phyloP scores from a whole-genome alignment of 805 yeast species.

The Spathaspora boniae region DNA sequence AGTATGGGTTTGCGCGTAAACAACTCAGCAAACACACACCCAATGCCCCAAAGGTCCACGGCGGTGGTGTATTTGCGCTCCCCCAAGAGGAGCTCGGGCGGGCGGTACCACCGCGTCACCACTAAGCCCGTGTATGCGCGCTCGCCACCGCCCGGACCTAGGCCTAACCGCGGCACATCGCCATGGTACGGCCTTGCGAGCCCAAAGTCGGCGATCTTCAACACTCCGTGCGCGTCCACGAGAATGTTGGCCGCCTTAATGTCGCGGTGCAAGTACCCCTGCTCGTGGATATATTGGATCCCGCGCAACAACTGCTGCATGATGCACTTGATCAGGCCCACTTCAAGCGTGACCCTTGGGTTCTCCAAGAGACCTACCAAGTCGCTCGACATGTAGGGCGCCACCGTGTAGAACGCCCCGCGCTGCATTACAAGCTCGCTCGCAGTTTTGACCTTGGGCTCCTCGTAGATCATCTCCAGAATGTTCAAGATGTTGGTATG shows the following conservation, averaged over 20 bases:
- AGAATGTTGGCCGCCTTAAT: constrained; percentile 95
- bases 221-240: constrained; percentile 67
- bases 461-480: constrained; percentile 64
- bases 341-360: constrained; percentile 56
- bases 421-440: constrained; percentile 34
- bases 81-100: constrained; percentile 89
- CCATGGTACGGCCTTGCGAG: constrained; percentile 77
- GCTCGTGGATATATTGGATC: constrained; percentile 71
- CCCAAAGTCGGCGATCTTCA: constrained; percentile 95
- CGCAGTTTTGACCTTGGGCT: constrained; percentile 29
- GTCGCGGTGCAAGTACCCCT: constrained; percentile 72
- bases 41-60: constrained; percentile 96
- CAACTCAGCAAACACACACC: constrained; percentile 92
- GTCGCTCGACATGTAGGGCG: constrained; percentile 91
- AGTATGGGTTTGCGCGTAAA: constrained; percentile 78
- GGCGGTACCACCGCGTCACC: constrained; percentile 96
- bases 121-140: constrained; percentile 61
- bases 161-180: constrained; percentile 47
- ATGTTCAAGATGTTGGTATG: constrained; percentile 75
- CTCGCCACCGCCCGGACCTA: constrained; percentile 58
- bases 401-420: constrained; percentile 73
- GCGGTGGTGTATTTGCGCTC: constrained; percentile 88
- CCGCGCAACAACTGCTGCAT: constrained; percentile 78
- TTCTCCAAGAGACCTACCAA: constrained; percentile 86
- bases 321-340: constrained; percentile 77